A percentile compares a stretch with the other conserved stretches of the same genome.
Evolutionary conservation across 768 basidiomycete species (phyloP).

Genomic region (Boletus vermiculosoides): DNA sequence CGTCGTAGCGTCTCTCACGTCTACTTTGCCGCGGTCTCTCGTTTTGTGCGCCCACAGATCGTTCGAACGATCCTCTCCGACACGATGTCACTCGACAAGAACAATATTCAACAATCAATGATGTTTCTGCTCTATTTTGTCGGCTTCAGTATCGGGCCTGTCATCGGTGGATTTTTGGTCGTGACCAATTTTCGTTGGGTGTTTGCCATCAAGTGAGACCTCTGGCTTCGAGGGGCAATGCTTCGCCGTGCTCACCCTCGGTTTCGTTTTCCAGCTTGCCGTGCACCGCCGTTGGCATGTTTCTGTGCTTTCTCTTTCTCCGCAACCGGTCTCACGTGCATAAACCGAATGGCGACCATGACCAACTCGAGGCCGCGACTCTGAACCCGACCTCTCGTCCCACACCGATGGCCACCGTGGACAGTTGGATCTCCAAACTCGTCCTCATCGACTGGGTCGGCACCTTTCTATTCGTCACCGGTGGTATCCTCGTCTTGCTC

Average conservation of each 20-base stretch:
- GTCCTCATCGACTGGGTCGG: conserved; percentile 48
- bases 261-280: conserved; percentile 39
- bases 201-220: conserved; percentile 51
- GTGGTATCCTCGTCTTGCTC: conserved; percentile 47
- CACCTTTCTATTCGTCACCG: conserved; percentile 41
- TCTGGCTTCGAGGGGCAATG: not conserved
- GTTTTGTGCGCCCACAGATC: conserved; percentile 21
- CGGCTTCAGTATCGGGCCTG: conserved; percentile 45
- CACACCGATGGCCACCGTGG: not conserved
- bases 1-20: not conserved
- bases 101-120: conserved; percentile 42
- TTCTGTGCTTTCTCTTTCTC: conserved; percentile 42
- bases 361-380: conserved; percentile 9
- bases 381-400: not conserved
- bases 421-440: conserved; percentile 30
- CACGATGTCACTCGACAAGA: conserved; percentile 40
- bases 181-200: conserved; percentile 49
- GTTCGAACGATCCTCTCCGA: conserved; percentile 47
- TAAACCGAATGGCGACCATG: conserved; percentile 12
- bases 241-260: not conserved
- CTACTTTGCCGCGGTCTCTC: not conserved
- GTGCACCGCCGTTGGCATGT: conserved; percentile 33
- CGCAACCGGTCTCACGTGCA: conserved; percentile 29
- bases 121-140: conserved; percentile 44
- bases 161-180: conserved; percentile 42